Percentiles rank a stretch among this genome's conserved stretches.
Evolutionary conservation across 345 rosid genomes (phyloP).

Genomic region (Populus ilicifolia): DNA sequence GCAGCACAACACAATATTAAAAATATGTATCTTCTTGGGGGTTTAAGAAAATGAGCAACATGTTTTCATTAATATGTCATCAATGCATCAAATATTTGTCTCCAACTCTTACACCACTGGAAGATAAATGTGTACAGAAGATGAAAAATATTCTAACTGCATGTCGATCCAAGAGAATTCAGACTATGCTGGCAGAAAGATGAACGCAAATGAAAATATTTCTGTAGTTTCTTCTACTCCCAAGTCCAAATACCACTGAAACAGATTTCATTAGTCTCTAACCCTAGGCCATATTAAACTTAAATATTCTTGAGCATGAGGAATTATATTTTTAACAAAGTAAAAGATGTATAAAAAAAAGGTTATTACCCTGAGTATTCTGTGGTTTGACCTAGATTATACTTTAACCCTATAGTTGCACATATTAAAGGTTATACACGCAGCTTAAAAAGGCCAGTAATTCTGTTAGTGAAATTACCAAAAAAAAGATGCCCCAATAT

Average conservation of each 20-base stretch:
- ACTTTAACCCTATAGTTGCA: no score
- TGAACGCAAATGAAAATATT: not conserved
- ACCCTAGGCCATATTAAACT: not conserved
- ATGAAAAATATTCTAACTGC: not conserved
- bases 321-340: not conserved
- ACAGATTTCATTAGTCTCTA: not conserved
- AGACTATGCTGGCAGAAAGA: not conserved
- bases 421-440: no score
- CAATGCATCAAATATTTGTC: not conserved
- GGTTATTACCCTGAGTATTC: no score
- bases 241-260: not conserved
- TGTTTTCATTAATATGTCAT: not conserved
- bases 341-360: not conserved
- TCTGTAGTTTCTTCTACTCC: not conserved
- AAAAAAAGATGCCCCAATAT: no score
- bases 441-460: no score
- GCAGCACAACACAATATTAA: slow-evolving; percentile 22
- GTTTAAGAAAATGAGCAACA: not conserved
- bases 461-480: no score
- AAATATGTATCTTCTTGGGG: not conserved
- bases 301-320: not conserved
- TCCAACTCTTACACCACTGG: not conserved
- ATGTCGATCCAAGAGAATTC: not conserved
- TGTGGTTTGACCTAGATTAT: no score
- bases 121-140: not conserved